Evolutionary conservation across 495 filamentous ascomycete genomes (phyloP).

Genomic region (Xylaria telfairii): DNA sequence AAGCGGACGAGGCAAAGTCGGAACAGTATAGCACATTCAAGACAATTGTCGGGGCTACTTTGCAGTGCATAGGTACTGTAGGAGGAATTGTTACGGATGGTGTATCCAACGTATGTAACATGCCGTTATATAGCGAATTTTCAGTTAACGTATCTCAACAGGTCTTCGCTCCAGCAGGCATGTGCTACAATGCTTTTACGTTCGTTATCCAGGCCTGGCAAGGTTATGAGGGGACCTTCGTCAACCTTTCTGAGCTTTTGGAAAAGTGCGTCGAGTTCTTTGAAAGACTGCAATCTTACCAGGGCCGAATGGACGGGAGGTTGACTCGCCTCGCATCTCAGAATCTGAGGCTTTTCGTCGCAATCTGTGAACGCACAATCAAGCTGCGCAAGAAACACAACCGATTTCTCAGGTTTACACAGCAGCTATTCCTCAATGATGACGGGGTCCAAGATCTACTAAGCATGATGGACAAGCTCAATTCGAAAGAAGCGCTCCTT

Average conservation of each 20-base stretch:
- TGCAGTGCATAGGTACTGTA: slow-evolving; percentile 46
- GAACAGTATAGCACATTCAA: slow-evolving; percentile 39
- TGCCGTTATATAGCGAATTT: background rate
- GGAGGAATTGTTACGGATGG: slow-evolving; percentile 44
- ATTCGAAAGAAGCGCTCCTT: slow-evolving; percentile 43
- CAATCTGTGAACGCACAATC: slow-evolving; percentile 48
- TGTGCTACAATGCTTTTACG: slow-evolving; percentile 49
- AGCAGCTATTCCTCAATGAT: slow-evolving; percentile 47
- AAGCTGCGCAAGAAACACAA: slow-evolving; percentile 44
- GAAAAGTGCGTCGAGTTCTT: slow-evolving; percentile 47
- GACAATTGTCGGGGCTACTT: slow-evolving; percentile 38
- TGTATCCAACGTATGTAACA: slow-evolving; percentile 40
- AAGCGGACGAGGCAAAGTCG: slow-evolving; percentile 35
- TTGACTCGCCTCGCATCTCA: slow-evolving; percentile 47
- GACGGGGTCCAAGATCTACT: slow-evolving; percentile 46
- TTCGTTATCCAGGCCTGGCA: slow-evolving; percentile 51
- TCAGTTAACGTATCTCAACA: slow-evolving; percentile 28
- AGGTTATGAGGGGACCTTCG: slow-evolving; percentile 48
- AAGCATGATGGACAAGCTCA: slow-evolving; percentile 45
- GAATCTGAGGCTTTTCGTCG: slow-evolving; percentile 48
- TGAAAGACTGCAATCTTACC: slow-evolving; percentile 44
- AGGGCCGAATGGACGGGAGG: slow-evolving; percentile 45
- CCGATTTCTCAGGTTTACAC: slow-evolving; percentile 41
- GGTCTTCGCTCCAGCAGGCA: slow-evolving; percentile 47
- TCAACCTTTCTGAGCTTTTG: slow-evolving; percentile 44